Percentiles rank a stretch among this genome's conserved stretches.
These are phyloP conservation scores for Pichia sp. DNA, from an alignment of 1,139 yeast genomes.

Conservation along the genomic window DNA sequence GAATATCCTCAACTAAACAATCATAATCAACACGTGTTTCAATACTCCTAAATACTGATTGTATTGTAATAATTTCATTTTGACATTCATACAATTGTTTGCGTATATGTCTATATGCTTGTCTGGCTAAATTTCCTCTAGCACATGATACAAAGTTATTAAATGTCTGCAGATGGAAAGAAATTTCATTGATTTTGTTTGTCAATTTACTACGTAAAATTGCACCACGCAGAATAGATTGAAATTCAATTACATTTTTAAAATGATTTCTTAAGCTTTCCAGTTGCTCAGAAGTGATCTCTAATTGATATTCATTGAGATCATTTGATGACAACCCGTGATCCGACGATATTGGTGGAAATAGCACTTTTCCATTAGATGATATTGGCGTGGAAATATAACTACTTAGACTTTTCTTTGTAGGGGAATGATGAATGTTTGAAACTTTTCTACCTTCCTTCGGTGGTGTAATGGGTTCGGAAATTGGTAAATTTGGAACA, in stretches of 20 bases:
- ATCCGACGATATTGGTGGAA: not conserved
- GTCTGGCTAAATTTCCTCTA: slow-evolving; percentile 41
- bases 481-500: slow-evolving; percentile 13
- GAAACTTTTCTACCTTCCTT: slow-evolving; percentile 6
- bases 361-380: not conserved
- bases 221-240: slow-evolving; percentile 50
- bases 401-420: slow-evolving; percentile 11
- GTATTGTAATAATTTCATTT: slow-evolving; percentile 29
- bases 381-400: slow-evolving; percentile 4
- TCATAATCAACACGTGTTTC: slow-evolving; percentile 47
- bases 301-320: not conserved
- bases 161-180: slow-evolving; percentile 34
- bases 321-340: slow-evolving; percentile 1
- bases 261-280: not conserved
- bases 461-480: slow-evolving; percentile 7
- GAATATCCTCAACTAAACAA: slow-evolving; percentile 46
- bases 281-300: slow-evolving; percentile 2
- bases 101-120: slow-evolving; percentile 26
- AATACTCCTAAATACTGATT: slow-evolving; percentile 42
- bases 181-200: slow-evolving; percentile 36
- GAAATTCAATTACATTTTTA: slow-evolving; percentile 33
- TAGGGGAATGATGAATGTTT: slow-evolving; percentile 17
- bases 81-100: slow-evolving; percentile 27
- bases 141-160: slow-evolving; percentile 39
- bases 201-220: slow-evolving; percentile 40